A percentile compares a stretch with the other conserved stretches of the same genome.
Evolutionary conservation across 1,284 basidiomycete genomes (phyloP).

Genomic region (Neonothopanus nambi): DNA sequence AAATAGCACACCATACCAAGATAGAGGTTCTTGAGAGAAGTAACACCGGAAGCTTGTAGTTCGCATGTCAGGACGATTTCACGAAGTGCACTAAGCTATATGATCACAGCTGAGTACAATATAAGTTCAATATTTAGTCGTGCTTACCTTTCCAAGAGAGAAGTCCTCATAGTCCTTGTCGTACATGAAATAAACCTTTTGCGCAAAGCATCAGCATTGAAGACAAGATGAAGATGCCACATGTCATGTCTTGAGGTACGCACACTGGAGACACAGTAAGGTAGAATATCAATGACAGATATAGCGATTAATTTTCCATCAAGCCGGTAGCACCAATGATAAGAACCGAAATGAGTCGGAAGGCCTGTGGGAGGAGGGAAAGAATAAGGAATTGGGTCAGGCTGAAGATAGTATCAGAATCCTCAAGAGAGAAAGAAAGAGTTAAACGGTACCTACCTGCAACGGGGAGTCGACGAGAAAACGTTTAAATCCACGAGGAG

Average conservation of each 20-base stretch:
- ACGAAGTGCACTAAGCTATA: constrained; percentile 78
- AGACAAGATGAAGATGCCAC: too few relatives aligned
- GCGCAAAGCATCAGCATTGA: too few relatives aligned
- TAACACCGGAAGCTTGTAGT: constrained; percentile 69
- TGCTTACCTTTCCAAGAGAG: constrained; percentile 81
- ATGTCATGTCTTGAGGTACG: neutral
- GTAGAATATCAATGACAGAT: constrained; percentile 90
- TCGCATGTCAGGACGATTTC: constrained; percentile 76
- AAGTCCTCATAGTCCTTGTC: constrained; percentile 74
- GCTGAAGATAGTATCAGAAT: constrained; percentile 33
- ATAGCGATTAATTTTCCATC: constrained; percentile 85
- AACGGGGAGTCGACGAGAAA: constrained; percentile 86
- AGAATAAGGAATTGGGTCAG: constrained; percentile 59
- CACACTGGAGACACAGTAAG: constrained; percentile 84
- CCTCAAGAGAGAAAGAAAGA: too few relatives aligned
- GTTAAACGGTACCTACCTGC: constrained; percentile 57
- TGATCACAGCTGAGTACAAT: constrained; percentile 8
- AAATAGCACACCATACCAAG: constrained; percentile 62
- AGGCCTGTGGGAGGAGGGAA: constrained; percentile 50
- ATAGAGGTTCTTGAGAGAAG: constrained; percentile 69
- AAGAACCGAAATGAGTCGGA: constrained; percentile 77
- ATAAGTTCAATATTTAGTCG: neutral
- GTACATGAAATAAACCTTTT: constrained; percentile 86
- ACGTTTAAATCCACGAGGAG: constrained; percentile 56
- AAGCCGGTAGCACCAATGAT: constrained; percentile 84